Evolutionary conservation across 176 grass and related monocot species (phyloP).

Genomic region (Urochloa ruziziensis): DNA sequence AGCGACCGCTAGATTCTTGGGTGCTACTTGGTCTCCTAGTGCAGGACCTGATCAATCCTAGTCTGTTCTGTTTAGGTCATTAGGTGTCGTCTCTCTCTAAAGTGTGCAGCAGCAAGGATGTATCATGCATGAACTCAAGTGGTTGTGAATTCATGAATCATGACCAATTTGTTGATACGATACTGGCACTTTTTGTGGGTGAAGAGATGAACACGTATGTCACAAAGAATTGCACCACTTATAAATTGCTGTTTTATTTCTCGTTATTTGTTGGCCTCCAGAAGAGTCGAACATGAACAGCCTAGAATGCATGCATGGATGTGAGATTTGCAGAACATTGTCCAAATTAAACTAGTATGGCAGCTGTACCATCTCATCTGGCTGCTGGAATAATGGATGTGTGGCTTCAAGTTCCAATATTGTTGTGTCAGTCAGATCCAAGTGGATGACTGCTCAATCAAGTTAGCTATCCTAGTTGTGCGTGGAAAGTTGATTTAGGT

Average conservation of each 20-base stretch:
- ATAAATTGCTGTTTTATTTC: no score
- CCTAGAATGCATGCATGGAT: no score
- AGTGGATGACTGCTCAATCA: no score
- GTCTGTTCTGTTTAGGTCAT: constrained; percentile 4
- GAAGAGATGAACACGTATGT: constrained; percentile 25
- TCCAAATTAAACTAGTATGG: no score
- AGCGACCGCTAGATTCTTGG: constrained; percentile 21
- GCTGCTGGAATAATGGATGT: background rate
- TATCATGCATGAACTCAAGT: background rate
- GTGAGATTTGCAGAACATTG: no score
- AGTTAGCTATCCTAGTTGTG: background rate
- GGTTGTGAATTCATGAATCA: background rate
- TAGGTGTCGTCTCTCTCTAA: no score
- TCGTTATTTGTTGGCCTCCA: no score
- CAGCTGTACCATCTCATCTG: no score
- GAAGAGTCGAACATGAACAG: no score
- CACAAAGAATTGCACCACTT: background rate
- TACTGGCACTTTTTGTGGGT: background rate
- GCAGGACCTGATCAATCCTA: constrained; percentile 6
- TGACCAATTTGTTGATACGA: background rate
- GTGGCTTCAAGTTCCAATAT: constrained; percentile 20
- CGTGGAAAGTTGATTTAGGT: background rate
- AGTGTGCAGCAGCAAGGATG: no score
- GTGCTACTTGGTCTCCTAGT: constrained; percentile 41
- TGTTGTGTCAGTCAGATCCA: background rate